Conservation (phyloP, 2,329 filamentous ascomycete genomes). For the Thelonectria rubi region DNA sequence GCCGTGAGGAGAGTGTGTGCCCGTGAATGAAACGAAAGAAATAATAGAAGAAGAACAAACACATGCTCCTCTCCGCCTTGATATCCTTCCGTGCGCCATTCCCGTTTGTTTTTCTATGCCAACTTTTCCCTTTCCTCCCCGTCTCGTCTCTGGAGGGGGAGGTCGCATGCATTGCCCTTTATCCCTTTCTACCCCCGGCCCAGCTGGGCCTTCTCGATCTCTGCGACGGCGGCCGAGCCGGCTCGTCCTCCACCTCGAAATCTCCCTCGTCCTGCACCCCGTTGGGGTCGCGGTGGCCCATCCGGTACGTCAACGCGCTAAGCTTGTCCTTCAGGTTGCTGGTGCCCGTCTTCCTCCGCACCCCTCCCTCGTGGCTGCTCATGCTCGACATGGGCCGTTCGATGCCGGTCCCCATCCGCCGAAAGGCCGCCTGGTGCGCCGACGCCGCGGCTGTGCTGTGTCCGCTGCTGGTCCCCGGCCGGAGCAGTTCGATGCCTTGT, state of each 20-base stretch:
- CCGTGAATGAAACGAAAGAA: background rate
- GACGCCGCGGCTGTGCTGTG: conserved; percentile 25
- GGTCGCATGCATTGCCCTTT: background rate
- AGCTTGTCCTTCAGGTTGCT: conserved; percentile 49
- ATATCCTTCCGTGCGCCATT: background rate
- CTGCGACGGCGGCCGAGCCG: conserved; percentile 19
- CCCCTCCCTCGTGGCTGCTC: conserved; percentile 39
- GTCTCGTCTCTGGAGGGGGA: background rate
- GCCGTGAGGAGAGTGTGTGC: too few relatives aligned
- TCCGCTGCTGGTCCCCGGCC: conserved; percentile 47
- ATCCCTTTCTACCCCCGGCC: conserved; percentile 14
- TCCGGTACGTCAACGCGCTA: conserved; percentile 46
- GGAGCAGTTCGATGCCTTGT: conserved; percentile 45
- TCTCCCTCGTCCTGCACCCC: conserved; percentile 35
- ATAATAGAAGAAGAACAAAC: background rate
- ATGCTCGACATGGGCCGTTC: conserved; percentile 47
- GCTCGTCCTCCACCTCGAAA: conserved; percentile 35
- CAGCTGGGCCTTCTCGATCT: conserved; percentile 22
- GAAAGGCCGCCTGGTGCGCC: conserved; percentile 35
- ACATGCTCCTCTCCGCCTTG: conserved; percentile 8
- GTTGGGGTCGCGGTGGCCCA: conserved; percentile 36
- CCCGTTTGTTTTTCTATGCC: conserved; percentile 1
- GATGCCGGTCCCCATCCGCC: conserved; percentile 36
- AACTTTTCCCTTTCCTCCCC: background rate
- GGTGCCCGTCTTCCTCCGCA: conserved; percentile 43